phyloP scores from a whole-genome alignment of 2,329 filamentous ascomycete genomes.

The Raffaelea arxii region DNA sequence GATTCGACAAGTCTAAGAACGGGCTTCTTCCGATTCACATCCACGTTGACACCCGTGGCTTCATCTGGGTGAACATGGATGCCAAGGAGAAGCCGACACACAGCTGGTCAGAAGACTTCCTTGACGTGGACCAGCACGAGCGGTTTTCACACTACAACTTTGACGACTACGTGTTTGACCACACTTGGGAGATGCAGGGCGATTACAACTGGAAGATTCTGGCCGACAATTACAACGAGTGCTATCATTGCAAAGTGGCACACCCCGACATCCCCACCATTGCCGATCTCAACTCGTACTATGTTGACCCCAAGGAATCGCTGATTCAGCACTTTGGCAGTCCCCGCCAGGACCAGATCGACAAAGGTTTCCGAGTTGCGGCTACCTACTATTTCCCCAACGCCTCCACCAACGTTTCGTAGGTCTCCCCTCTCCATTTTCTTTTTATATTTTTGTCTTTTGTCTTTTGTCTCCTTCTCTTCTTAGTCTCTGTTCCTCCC shows the following conservation, averaged over 20 bases:
- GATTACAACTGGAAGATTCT: constrained; percentile 52
- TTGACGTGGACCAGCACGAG: constrained; percentile 33
- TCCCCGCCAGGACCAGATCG: neutral
- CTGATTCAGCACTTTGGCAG: constrained; percentile 37
- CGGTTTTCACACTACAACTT: constrained; percentile 38
- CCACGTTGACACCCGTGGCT: constrained; percentile 41
- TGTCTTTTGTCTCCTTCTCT: no score
- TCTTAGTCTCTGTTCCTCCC: no score
- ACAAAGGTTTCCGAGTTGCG: constrained; percentile 26
- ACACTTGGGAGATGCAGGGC: constrained; percentile 31
- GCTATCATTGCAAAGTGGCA: constrained; percentile 52
- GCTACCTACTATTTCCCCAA: constrained; percentile 32
- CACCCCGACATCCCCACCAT: constrained; percentile 48
- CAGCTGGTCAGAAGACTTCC: constrained; percentile 42
- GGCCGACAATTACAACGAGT: constrained; percentile 57
- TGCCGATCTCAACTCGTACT: constrained; percentile 40
- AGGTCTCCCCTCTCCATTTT: constrained; percentile 20
- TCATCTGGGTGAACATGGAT: constrained; percentile 51
- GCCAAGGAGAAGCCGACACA: constrained; percentile 27
- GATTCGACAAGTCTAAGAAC: constrained; percentile 47
- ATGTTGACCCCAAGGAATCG: constrained; percentile 35
- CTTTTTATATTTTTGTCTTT: constrained; percentile 43
- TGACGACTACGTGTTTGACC: constrained; percentile 30
- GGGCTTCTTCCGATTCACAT: constrained; percentile 45
- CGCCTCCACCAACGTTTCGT: constrained; percentile 40